These are phyloP conservation scores for Poa annua DNA, from an alignment of 176 grass and related monocot species.

Conservation along the genomic window DNA sequence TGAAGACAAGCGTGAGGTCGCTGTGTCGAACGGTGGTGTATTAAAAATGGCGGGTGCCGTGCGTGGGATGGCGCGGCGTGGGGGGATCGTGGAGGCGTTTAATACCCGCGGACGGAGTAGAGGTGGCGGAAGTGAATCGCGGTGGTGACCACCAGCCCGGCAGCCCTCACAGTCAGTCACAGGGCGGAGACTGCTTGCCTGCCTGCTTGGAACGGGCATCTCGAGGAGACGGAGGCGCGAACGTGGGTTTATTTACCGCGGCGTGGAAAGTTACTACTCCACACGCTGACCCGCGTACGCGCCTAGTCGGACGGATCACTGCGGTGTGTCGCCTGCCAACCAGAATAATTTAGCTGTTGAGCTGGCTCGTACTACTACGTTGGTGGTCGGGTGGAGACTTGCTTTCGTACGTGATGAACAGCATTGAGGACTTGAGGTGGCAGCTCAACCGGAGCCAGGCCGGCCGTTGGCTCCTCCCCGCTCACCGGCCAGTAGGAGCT, in stretches of 20 bases:
- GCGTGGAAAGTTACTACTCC: background rate
- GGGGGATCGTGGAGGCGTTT: slow-evolving; percentile 25
- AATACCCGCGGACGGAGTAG: slow-evolving; percentile 25
- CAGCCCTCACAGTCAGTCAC: background rate
- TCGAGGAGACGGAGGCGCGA: slow-evolving; percentile 35
- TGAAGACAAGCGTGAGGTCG: slow-evolving; percentile 10
- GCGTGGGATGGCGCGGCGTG: slow-evolving; percentile 2
- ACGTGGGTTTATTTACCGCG: slow-evolving; percentile 33
- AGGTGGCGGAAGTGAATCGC: slow-evolving; percentile 43
- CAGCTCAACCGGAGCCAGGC: background rate
- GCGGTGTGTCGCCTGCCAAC: too few species aligned
- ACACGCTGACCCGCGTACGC: background rate
- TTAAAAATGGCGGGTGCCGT: slow-evolving; percentile 53
- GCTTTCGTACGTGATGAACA: background rate
- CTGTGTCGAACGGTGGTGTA: slow-evolving; percentile 12
- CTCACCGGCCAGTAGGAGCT: too few species aligned
- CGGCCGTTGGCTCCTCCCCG: too few species aligned
- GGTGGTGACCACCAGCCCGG: background rate
- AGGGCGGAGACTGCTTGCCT: background rate
- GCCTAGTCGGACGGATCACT: too few species aligned
- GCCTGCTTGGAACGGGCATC: slow-evolving; percentile 36
- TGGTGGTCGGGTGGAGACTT: background rate
- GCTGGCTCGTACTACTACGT: background rate
- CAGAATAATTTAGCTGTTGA: background rate
- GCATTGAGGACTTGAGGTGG: background rate